These are phyloP conservation scores for Globisporangium barbulae DNA, from an alignment of 352 stramenopile genomes.

Conservation along the genomic window DNA sequence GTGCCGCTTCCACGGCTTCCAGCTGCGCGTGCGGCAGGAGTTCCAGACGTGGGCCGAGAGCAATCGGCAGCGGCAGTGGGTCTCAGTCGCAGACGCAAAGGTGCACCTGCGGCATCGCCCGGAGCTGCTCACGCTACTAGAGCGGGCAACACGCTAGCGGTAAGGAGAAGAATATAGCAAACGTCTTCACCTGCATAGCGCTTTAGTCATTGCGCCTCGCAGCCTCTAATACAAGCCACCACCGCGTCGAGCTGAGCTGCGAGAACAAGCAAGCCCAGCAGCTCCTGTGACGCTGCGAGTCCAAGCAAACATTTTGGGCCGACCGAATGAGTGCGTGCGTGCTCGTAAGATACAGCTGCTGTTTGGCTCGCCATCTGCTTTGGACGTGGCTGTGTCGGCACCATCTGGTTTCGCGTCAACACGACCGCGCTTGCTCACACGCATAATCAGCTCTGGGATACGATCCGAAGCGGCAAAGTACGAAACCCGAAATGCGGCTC, in stretches of 20 bases:
- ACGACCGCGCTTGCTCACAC: background rate
- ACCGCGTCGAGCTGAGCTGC: too few relatives aligned
- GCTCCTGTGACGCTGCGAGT: too few relatives aligned
- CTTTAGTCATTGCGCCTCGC: too few relatives aligned
- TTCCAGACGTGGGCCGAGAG: conserved; percentile 62
- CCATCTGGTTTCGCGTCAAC: background rate
- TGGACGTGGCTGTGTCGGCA: background rate
- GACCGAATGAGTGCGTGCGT: too few relatives aligned
- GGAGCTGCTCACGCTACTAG: conserved; percentile 44
- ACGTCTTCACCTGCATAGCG: too few relatives aligned
- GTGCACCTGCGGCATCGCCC: conserved; percentile 30
- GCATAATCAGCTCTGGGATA: background rate
- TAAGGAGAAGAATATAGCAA: too few relatives aligned
- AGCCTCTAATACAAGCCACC: too few relatives aligned
- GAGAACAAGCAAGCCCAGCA: too few relatives aligned
- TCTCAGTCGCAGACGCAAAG: conserved; percentile 27
- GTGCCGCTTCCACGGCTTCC: conserved; percentile 53
- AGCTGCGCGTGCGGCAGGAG: conserved; percentile 27
- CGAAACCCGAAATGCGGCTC: background rate
- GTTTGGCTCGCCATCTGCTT: conserved; percentile 2
- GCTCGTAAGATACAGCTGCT: background rate
- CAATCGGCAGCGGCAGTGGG: conserved; percentile 50
- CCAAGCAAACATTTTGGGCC: too few relatives aligned
- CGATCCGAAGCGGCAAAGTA: too few relatives aligned
- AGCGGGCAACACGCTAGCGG: background rate